Evolutionary conservation across 2,329 filamentous ascomycete genomes (phyloP), one percentile per base, ranked within the genome.

Genomic region (Aspergillus sp.): DNA sequence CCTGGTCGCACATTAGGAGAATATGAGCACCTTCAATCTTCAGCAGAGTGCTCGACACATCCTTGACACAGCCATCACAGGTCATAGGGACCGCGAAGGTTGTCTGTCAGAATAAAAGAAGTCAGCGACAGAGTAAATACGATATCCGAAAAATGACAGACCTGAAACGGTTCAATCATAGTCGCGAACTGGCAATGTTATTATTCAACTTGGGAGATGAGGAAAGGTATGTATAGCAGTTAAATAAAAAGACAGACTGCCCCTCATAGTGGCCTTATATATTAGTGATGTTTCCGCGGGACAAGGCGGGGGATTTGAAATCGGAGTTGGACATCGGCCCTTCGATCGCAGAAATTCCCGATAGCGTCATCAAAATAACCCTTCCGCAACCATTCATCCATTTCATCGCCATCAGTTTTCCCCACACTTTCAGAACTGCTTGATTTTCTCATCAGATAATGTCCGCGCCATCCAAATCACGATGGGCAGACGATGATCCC

Each of bases 1-100:
- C 19, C 19, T 19, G 19, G 19, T 4, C 19, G 19, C 19, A 19
- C 19, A 19, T 13, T 27, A 36, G 33, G 34, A 27, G 8, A 32
- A 33, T 30, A 19, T 29, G 32, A 60, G 47, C 72, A 83, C 81
- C 81, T 59, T 81, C 76, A 35, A 97, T 72, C 60, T 85, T 82
- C 66, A 85, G 79, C 40, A 97, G 73, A 38, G 88, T 83, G 51
- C 80, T 79, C 59, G 89, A 89, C 64, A 98, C 83, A 59, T 89
- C 84, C 67, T 90, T 85, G 66, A 95, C 82, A 73, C 93, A 97
- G 61, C 79, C 76, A 58, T 95, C 85, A 73, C 93, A 97, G 70
- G 84, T 89, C 75, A 97, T 84, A 43, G 90, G 90, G 56, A 97
- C 93, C 51, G 91, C 90, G 68, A 97, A 97, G 52, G 91, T 85